Evolutionary conservation across 441 rosid species (phyloP).

Genomic region (Aleurites moluccanus): DNA sequence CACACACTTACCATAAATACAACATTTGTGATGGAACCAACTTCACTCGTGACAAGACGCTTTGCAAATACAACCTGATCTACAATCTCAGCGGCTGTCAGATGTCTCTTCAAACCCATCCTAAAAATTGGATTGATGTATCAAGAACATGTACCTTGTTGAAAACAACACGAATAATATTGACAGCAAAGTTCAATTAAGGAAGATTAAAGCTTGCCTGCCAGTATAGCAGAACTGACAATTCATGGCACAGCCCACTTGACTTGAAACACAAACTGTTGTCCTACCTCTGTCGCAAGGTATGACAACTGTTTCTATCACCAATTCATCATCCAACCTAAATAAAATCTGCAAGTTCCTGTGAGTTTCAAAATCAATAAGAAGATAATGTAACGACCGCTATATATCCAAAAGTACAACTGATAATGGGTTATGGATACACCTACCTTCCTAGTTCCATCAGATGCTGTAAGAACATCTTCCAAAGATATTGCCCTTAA

Average conservation of each 20-base stretch:
- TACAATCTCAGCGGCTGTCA: slow-evolving; percentile 81
- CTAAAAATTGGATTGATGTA: slow-evolving; percentile 34
- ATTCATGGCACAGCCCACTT: slow-evolving; percentile 94
- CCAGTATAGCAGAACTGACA: slow-evolving; percentile 97
- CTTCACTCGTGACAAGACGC: slow-evolving; percentile 56
- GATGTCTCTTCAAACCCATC: slow-evolving; percentile 88
- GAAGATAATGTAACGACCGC: slow-evolving; percentile 29
- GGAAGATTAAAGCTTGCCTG: slow-evolving; percentile 43
- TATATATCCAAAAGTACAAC: not conserved
- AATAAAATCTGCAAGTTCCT: slow-evolving; percentile 93
- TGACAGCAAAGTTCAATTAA: not conserved
- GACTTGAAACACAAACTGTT: slow-evolving; percentile 90
- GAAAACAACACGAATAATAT: not conserved
- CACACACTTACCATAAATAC: slow-evolving; percentile 78
- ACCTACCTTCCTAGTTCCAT: slow-evolving; percentile 87
- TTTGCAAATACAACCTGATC: slow-evolving; percentile 85
- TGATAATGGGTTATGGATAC: slow-evolving; percentile 16
- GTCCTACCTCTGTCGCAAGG: slow-evolving; percentile 84
- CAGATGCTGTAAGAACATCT: slow-evolving; percentile 62
- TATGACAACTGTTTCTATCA: slow-evolving; percentile 78
- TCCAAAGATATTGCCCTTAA: slow-evolving; percentile 68
- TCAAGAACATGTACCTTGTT: slow-evolving; percentile 1
- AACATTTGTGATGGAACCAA: slow-evolving; percentile 74
- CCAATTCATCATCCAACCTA: slow-evolving; percentile 69
- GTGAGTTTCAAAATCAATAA: slow-evolving; percentile 67